Base-by-base conservation (phyloP, 768 basidiomycete species). In the Panellus pusillus region DNA sequence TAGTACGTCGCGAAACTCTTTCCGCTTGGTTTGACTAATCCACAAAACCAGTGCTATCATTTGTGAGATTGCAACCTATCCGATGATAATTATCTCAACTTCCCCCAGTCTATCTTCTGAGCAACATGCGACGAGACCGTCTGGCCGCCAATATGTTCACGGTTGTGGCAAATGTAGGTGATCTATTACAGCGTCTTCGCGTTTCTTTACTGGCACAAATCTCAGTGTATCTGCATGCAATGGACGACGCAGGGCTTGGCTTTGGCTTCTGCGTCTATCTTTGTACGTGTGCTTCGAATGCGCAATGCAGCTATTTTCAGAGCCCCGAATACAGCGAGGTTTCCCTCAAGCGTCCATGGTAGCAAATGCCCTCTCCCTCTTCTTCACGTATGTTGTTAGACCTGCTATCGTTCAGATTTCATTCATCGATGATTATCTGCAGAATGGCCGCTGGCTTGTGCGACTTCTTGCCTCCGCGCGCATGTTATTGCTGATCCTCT, bases 141-240 rank as follows among this genome's bases (percentile, higher is more conserved):
- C 64, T 74, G 8, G 74, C 73, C 3, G 60, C 62, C 1, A 66
- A 68, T 39, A 46, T 77, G 8, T 65, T 75, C 57, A 65, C 61
- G 9, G 68, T 71, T 17, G 65, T 74, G 20, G 70, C 68, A 1
- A 66, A 69, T 20, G 68, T 65, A n/a, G 4, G 44, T 31, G 18
- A n/a, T 47, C 24, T 20, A 13, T 27, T 20, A 2, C 24, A 24
- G 24, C n/a, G 15, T 7, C 15, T 18, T 38, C 1, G 32, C 6
- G 0, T 9, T 38, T 27, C 18, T 27, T 13, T 29, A 11, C 31
- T 57, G 6, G 44, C 12, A 18, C 27, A 48, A 12, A 20, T 1
- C 20, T 9, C 43, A 63, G 62, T 51, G 50, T 37, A 58, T 72
- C 14, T 38, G 60, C 17, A 44, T 56, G 44, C 64, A 66, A 42